phyloP scores from a whole-genome alignment of 1,284 basidiomycete genomes.

The Crepidotus sp. region DNA sequence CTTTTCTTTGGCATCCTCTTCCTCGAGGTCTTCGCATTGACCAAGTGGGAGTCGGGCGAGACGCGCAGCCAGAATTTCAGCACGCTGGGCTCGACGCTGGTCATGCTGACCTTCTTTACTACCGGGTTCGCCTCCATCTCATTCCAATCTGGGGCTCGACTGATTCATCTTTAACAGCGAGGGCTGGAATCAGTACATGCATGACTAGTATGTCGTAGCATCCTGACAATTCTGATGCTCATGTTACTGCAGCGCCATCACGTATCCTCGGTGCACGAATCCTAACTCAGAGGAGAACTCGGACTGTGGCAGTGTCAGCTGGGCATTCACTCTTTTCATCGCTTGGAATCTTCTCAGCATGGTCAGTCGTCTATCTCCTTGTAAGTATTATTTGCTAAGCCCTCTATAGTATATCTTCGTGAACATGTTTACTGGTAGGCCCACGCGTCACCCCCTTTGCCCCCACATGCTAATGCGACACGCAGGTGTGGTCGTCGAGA shows the following conservation, averaged over 20 bases:
- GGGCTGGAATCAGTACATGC: constrained; percentile 94
- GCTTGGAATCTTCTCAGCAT: constrained; percentile 96
- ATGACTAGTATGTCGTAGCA: constrained; percentile 75
- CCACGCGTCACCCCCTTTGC: neutral
- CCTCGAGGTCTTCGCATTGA: constrained; percentile 90
- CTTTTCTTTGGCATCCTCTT: constrained; percentile 88
- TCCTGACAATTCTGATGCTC: constrained; percentile 4
- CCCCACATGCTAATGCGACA: constrained; percentile 1
- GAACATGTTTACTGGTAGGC: constrained; percentile 83
- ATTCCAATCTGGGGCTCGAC: neutral
- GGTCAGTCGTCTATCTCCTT: constrained; percentile 43
- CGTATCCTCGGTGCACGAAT: constrained; percentile 81
- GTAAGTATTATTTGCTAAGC: constrained; percentile 8
- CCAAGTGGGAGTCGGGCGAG: constrained; percentile 76
- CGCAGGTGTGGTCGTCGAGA: constrained; percentile 87
- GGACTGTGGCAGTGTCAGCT: constrained; percentile 84
- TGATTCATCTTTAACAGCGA: constrained; percentile 42
- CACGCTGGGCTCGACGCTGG: constrained; percentile 70
- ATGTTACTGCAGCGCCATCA: constrained; percentile 45
- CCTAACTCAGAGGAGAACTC: constrained; percentile 44
- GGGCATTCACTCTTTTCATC: constrained; percentile 88
- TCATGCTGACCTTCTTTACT: constrained; percentile 81
- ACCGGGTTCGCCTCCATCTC: constrained; percentile 42
- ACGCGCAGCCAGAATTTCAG: constrained; percentile 76
- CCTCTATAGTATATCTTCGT: constrained; percentile 78